These are phyloP conservation scores for Atkinsonella texensis DNA, from an alignment of 2,329 filamentous ascomycete genomes.

Conservation along the genomic window DNA sequence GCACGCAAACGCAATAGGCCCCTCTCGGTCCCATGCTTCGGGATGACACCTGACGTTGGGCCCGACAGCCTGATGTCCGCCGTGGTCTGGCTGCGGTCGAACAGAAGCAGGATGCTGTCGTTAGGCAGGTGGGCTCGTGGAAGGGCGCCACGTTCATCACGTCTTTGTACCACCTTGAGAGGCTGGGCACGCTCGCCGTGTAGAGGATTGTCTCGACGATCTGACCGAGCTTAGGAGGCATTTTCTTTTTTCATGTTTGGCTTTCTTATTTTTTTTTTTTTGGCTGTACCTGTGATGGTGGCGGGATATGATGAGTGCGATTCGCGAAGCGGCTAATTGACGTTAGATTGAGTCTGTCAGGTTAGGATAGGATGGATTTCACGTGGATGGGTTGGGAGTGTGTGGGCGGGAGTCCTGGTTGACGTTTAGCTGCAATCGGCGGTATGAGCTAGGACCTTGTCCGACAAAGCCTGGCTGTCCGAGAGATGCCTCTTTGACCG, in stretches of 20 bases:
- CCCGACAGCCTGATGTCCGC: neutral
- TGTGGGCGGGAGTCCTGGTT: no score
- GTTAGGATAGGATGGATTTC: no score
- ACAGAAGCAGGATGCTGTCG: neutral
- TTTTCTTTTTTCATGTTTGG: neutral
- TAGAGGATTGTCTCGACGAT: slow-evolving; percentile 5
- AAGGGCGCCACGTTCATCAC: slow-evolving; percentile 2
- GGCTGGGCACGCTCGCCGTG: slow-evolving; percentile 1
- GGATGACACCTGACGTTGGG: neutral
- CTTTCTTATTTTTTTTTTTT: no score
- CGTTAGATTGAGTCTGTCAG: no score
- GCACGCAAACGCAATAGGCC: slow-evolving; percentile 5
- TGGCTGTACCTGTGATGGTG: no score
- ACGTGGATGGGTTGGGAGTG: no score
- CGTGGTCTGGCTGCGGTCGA: neutral
- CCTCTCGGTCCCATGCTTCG: slow-evolving; percentile 2
- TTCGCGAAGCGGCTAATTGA: no score
- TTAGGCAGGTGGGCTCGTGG: neutral
- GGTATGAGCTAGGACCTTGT: no score
- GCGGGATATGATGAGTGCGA: no score
- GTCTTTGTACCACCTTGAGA: neutral
- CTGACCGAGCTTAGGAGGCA: slow-evolving; percentile 3
- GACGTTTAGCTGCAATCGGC: no score
- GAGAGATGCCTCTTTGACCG: no score
- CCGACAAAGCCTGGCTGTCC: no score